Percentiles rank a stretch among this genome's conserved stretches.
phyloP scores from a whole-genome alignment of 2,329 filamentous ascomycete genomes.

The Stagonosporopsis chrysanthemi region DNA sequence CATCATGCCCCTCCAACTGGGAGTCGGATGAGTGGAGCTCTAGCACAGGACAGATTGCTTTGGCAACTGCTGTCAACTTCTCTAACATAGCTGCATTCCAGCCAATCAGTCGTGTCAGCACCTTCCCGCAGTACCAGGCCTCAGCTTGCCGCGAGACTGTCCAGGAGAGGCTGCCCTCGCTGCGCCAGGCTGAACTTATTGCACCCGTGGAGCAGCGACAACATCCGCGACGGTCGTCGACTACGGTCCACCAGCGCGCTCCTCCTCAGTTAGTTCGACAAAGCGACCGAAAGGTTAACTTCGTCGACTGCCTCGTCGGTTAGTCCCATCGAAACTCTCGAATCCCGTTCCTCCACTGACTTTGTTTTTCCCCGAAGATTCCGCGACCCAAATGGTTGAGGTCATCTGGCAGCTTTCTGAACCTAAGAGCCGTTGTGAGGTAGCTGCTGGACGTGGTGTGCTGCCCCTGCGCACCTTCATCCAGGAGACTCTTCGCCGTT shows the following conservation, averaged over 20 bases:
- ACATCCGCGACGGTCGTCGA: constrained; percentile 65
- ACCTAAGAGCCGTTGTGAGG: constrained; percentile 75
- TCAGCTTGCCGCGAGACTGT: constrained; percentile 48
- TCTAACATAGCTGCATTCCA: constrained; percentile 36
- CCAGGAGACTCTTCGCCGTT: constrained; percentile 93
- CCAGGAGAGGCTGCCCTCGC: constrained; percentile 42
- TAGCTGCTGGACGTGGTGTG: constrained; percentile 72
- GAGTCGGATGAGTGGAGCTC: constrained; percentile 48
- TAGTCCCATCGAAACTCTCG: constrained; percentile 60
- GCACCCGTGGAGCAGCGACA: constrained; percentile 70
- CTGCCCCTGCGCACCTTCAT: constrained; percentile 94
- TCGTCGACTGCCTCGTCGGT: constrained; percentile 98
- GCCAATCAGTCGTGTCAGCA: constrained; percentile 46
- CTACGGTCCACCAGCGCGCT: constrained; percentile 64
- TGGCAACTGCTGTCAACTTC: constrained; percentile 34
- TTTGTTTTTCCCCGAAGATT: constrained; percentile 68
- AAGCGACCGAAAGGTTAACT: constrained; percentile 89
- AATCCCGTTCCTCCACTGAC: constrained; percentile 49
- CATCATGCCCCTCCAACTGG: constrained; percentile 66
- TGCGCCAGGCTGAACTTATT: constrained; percentile 50
- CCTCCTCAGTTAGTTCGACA: constrained; percentile 84
- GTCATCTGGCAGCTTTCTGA: constrained; percentile 95
- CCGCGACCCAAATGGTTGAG: constrained; percentile 95
- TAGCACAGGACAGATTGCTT: constrained; percentile 30
- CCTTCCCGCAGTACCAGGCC: constrained; percentile 47